Conservation (phyloP, 2,329 filamentous ascomycete genomes). For the Penicillium expansum region DNA sequence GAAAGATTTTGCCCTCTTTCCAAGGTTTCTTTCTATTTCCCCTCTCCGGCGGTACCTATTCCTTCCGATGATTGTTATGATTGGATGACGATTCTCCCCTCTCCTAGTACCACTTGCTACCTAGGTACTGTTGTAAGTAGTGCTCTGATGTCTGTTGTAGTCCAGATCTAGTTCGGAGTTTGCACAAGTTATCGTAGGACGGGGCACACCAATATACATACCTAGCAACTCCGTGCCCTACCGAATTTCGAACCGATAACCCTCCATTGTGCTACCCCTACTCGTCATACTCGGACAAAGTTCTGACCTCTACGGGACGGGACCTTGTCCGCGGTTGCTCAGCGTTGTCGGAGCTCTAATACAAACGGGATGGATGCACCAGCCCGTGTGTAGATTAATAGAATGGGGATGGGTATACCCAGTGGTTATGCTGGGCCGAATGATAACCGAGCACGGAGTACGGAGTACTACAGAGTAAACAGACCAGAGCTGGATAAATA, state of each 20-base stretch:
- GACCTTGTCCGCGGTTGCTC: constrained; percentile 7
- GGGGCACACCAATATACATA: not conserved
- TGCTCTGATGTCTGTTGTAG: not conserved
- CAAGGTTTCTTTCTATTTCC: not conserved
- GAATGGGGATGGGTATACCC: not conserved
- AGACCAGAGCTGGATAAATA: not conserved
- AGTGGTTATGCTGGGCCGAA: not conserved
- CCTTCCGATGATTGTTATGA: not conserved
- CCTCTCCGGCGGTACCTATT: not conserved
- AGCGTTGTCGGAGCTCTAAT: constrained; percentile 4
- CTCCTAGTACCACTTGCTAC: not conserved
- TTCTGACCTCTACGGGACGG: constrained; percentile 7
- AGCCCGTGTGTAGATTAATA: not conserved
- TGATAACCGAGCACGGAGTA: not conserved
- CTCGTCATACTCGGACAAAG: constrained; percentile 13
- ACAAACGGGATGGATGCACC: constrained; percentile 5
- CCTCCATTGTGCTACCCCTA: not conserved
- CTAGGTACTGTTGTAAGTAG: not conserved
- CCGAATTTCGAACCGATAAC: not conserved
- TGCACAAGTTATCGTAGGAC: not conserved
- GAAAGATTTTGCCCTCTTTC: not conserved
- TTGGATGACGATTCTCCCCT: not conserved
- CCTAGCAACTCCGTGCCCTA: not conserved
- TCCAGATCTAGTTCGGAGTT: constrained; percentile 7
- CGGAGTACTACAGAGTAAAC: not conserved